Evolutionary conservation across 202 grass and related monocot genomes (phyloP).

Genomic region (Setaria italica): DNA sequence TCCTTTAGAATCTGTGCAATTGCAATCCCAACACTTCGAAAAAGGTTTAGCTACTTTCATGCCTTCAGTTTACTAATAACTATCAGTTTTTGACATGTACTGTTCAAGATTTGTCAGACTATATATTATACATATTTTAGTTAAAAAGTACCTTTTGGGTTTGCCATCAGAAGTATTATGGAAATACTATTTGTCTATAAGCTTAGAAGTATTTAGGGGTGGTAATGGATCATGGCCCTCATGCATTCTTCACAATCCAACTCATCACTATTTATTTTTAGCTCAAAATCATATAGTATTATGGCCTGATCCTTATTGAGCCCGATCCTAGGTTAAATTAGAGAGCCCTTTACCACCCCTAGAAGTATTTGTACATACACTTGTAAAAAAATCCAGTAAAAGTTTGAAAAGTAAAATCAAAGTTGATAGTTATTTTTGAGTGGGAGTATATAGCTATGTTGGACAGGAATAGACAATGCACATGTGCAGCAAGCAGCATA

Average conservation of each 20-base stretch:
- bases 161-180: background rate
- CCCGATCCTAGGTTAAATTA: too few relatives aligned
- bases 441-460: background rate
- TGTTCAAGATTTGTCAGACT: background rate
- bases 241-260: too few relatives aligned
- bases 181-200: background rate
- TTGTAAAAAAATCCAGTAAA: background rate
- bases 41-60: background rate
- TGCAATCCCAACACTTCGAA: background rate
- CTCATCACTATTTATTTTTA: too few relatives aligned
- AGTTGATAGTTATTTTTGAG: background rate
- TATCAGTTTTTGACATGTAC: background rate
- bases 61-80: background rate
- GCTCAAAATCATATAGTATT: too few relatives aligned
- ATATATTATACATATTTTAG: background rate
- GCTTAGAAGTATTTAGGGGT: background rate
- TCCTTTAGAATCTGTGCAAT: conserved; percentile 30
- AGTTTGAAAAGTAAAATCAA: conserved; percentile 6
- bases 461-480: background rate
- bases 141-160: background rate
- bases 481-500: background rate
- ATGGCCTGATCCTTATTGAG: too few relatives aligned
- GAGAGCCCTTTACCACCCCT: too few relatives aligned
- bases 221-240: too few relatives aligned
- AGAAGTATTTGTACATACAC: background rate